phyloP scores from a whole-genome alignment of 257 asterid genomes.

The Gynochthodes officinalis region DNA sequence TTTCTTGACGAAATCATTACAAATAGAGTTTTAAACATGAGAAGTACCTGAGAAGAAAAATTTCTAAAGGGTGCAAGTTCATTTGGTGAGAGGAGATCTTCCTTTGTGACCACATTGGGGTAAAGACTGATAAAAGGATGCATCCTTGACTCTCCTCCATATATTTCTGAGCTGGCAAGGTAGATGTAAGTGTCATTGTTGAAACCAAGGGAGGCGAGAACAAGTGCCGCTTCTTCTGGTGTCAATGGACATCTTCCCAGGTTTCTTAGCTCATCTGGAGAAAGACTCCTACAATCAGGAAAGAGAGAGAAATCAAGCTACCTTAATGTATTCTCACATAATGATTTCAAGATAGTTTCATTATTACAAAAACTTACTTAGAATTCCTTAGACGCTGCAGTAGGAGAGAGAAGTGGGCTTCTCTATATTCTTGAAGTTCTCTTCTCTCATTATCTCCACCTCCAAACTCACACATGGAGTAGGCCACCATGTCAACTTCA shows the following conservation, averaged over 20 bases:
- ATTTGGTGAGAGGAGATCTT: slow-evolving; percentile 66
- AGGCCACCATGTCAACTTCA: slow-evolving; percentile 97
- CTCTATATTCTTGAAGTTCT: slow-evolving; percentile 74
- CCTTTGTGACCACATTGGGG: slow-evolving; percentile 77
- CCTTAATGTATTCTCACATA: background rate
- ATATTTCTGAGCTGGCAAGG: slow-evolving; percentile 83
- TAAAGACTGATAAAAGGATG: slow-evolving; percentile 57
- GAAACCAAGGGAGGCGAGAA: slow-evolving; percentile 82
- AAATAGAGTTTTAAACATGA: background rate
- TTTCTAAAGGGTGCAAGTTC: slow-evolving; percentile 79
- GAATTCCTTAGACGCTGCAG: slow-evolving; percentile 69
- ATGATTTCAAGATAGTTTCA: background rate
- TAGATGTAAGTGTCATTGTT: slow-evolving; percentile 55
- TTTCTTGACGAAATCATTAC: background rate
- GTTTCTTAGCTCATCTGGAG: slow-evolving; percentile 53
- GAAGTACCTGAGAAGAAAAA: slow-evolving; percentile 79
- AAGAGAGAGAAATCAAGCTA: background rate
- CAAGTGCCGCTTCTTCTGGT: slow-evolving; percentile 94
- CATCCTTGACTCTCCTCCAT: slow-evolving; percentile 76
- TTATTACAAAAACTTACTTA: slow-evolving; percentile 28
- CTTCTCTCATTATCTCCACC: slow-evolving; percentile 69
- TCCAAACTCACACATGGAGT: slow-evolving; percentile 89
- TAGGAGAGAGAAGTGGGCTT: slow-evolving; percentile 73
- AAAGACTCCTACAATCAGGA: slow-evolving; percentile 34
- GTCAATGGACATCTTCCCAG: slow-evolving; percentile 84